A percentile compares a stretch with the other conserved stretches of the same genome.
phyloP scores from a whole-genome alignment of 164 flowering plant species.

The Sextonia rubra region DNA sequence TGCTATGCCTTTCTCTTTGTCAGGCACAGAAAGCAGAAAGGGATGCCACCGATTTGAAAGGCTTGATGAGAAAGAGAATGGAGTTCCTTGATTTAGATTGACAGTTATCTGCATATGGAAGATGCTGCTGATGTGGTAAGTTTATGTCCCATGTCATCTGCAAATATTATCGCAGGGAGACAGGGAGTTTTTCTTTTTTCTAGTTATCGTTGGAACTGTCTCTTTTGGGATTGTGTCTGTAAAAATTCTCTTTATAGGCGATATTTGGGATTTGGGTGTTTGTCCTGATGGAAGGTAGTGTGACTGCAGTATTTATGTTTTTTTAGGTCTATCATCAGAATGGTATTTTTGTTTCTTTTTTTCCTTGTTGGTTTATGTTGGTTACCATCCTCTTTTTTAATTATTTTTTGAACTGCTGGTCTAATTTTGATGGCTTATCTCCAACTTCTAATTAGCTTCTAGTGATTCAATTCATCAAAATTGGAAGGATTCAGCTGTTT shows the following conservation, averaged over 20 bases:
- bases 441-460: not conserved
- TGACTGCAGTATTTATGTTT: too few species aligned
- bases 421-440: not conserved
- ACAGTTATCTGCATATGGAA: not conserved
- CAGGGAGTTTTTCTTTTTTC: not conserved
- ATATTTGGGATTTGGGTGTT: too few species aligned
- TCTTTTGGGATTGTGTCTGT: not conserved
- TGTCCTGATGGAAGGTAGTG: too few species aligned
- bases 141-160: slow-evolving; percentile 22
- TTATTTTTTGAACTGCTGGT: too few species aligned
- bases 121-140: slow-evolving; percentile 9
- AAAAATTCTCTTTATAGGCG: too few species aligned
- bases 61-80: slow-evolving; percentile 95
- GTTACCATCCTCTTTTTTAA: not conserved
- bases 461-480: not conserved
- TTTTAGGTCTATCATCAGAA: too few species aligned
- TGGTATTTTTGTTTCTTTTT: not conserved
- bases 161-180: slow-evolving; percentile 30
- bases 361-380: not conserved
- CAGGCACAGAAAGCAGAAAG: slow-evolving; percentile 80
- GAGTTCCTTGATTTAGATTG: slow-evolving; percentile 85
- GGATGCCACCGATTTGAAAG: slow-evolving; percentile 88
- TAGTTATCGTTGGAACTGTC: not conserved
- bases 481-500: not conserved
- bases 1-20: not conserved